phyloP scores from a whole-genome alignment of 1,139 yeast species.

The Kodamaea plutei region DNA sequence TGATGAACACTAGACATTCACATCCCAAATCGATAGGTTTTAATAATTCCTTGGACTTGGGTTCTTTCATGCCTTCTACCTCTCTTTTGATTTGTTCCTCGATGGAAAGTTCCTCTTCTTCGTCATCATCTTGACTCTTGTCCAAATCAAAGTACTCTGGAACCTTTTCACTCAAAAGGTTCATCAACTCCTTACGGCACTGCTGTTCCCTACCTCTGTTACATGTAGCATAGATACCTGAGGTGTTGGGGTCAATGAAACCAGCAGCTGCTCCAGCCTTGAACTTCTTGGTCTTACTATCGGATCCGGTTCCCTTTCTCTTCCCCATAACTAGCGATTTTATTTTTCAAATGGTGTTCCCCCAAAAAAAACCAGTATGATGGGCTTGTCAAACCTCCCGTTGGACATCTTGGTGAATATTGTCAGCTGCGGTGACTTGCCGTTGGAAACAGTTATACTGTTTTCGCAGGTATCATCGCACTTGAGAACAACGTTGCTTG shows the following conservation, averaged over 20 bases:
- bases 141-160: constrained; percentile 49
- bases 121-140: constrained; percentile 25
- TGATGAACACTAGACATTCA: constrained; percentile 82
- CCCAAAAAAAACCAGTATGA: too few relatives aligned
- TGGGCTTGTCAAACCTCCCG: too few relatives aligned
- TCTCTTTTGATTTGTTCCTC: constrained; percentile 77
- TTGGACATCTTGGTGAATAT: constrained; percentile 4
- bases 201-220: constrained; percentile 70
- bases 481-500: constrained; percentile 10
- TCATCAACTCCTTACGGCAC: constrained; percentile 69
- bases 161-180: constrained; percentile 52
- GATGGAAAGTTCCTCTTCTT: constrained; percentile 46
- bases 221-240: constrained; percentile 86
- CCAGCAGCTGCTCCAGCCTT: constrained; percentile 34
- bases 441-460: constrained; percentile 6
- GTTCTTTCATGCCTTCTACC: constrained; percentile 51
- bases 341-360: background rate
- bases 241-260: constrained; percentile 70
- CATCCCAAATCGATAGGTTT: constrained; percentile 68
- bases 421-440: background rate
- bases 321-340: constrained; percentile 39
- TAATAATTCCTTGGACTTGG: constrained; percentile 43
- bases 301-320: constrained; percentile 21
- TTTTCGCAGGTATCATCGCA: constrained; percentile 9
- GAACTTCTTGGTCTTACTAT: constrained; percentile 36